Percentiles rank a stretch among this genome's conserved stretches.
phyloP scores from a whole-genome alignment of 805 yeast genomes.

The Kodamaea kaohsiungensis region DNA sequence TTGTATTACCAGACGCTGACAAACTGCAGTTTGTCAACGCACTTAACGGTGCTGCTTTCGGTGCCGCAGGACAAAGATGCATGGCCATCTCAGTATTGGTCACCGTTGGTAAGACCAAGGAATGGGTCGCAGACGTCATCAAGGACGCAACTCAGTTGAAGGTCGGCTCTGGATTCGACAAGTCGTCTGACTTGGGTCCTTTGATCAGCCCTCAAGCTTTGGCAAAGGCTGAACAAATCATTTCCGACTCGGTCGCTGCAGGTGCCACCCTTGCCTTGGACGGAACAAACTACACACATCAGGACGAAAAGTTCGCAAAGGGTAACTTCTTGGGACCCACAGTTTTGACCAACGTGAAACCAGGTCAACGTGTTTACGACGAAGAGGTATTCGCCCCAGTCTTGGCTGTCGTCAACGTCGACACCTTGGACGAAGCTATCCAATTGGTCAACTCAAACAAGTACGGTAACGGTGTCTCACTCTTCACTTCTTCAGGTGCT shows the following conservation, averaged over 20 bases:
- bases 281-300: slow-evolving; percentile 53
- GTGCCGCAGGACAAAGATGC: slow-evolving; percentile 85
- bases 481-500: slow-evolving; percentile 70
- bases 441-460: slow-evolving; percentile 54
- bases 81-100: slow-evolving; percentile 76
- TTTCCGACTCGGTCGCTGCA: slow-evolving; percentile 53
- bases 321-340: slow-evolving; percentile 80
- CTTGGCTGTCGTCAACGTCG: slow-evolving; percentile 59
- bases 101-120: slow-evolving; percentile 65
- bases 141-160: slow-evolving; percentile 56
- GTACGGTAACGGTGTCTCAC: slow-evolving; percentile 72
- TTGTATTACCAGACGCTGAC: slow-evolving; percentile 73
- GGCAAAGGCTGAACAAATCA: slow-evolving; percentile 55
- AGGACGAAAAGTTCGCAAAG: slow-evolving; percentile 37
- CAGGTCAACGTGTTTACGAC: slow-evolving; percentile 72
- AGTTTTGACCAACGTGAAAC: slow-evolving; percentile 57
- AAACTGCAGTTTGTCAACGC: slow-evolving; percentile 63
- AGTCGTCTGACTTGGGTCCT: slow-evolving; percentile 68
- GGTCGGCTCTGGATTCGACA: slow-evolving; percentile 68
- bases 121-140: slow-evolving; percentile 63
- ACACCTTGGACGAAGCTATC: slow-evolving; percentile 68
- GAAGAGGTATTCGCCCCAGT: slow-evolving; percentile 81
- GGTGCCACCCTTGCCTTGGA: slow-evolving; percentile 67
- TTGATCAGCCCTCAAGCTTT: slow-evolving; percentile 63
- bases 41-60: slow-evolving; percentile 74